Evolutionary conservation across 1,284 basidiomycete species (phyloP), one percentile per base, ranked within the genome.

Genomic region (Cryptococcus sp.): DNA sequence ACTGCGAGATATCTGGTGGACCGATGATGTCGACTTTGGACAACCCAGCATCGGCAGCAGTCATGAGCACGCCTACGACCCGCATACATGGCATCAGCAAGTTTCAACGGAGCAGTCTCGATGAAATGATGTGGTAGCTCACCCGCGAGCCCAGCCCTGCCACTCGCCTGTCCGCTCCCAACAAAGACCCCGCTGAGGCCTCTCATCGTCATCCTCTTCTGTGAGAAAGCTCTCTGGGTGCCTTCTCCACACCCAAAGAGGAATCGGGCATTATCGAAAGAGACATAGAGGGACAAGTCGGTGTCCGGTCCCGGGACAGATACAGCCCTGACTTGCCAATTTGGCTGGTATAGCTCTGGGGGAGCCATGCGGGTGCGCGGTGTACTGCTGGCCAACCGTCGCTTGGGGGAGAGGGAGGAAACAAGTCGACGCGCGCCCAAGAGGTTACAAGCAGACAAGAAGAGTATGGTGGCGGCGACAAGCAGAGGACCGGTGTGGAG

Each of bases 191-290:
- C 87, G 49, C 83, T 83, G 2, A 88, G 81, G 56, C 84, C 86
- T 67, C 82, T 84, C 82, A 88, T 85, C 47, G 84, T 84, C 40
- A 83, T 78, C 59, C 80, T 81, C 64, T 85, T 86, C 78, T 93
- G 88, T 7, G 87, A 78, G 67, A 88, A 88, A 0, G 87, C 79
- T 38, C 93, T 81, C 51, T 86, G 86, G 0, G 88, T 87, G 55
- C 88, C 90, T 73, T 95, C 92, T 5, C 89, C 87, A 2, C 83
- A 86, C 76, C 94, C 93, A 82, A 95, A 91, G 52, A 93, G 81
- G 67, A 93, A 94, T 68, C 90, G 88, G 7, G 83, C 86, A 50
- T 85, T 82, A 67, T 90, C 88, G 70, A 92, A 91, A 5, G 84
- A 82, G 58, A 93, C 78, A 60, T 89, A 78, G 27, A 94, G 78